Evolutionary conservation across 345 rosid genomes (phyloP).

Genomic region (Sonneratia alba): DNA sequence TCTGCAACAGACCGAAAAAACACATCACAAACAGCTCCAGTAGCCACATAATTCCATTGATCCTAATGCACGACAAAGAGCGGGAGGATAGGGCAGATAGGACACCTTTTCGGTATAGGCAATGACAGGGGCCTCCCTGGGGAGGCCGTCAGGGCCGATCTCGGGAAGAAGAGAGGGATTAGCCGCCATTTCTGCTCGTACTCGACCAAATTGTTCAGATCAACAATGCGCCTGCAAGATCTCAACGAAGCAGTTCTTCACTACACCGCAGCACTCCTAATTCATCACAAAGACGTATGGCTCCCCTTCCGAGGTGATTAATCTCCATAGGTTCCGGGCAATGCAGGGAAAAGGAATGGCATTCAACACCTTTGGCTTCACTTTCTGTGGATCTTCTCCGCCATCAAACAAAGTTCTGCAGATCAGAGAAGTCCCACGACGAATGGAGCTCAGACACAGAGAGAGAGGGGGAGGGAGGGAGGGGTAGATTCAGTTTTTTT

Average conservation of each 20-base stretch:
- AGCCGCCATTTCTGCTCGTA: conserved; percentile 31
- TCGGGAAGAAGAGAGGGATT: conserved; percentile 53
- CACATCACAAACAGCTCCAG: not conserved
- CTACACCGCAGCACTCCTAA: not conserved
- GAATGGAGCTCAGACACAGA: no score
- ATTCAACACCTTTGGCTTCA: not conserved
- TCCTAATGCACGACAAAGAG: no score
- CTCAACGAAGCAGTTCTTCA: not conserved
- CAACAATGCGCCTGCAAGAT: not conserved
- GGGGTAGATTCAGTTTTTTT: no score
- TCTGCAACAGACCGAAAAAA: conserved; percentile 23
- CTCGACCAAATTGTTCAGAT: not conserved
- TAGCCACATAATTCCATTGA: not conserved
- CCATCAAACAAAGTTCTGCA: not conserved
- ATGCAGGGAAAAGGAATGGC: not conserved
- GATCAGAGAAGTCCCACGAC: not conserved
- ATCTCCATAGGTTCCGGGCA: not conserved
- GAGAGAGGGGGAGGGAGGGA: no score
- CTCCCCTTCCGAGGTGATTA: not conserved
- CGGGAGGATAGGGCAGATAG: not conserved
- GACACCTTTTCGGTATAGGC: conserved; percentile 80
- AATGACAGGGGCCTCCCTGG: conserved; percentile 69
- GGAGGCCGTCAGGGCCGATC: conserved; percentile 83
- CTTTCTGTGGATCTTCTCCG: not conserved
- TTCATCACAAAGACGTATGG: not conserved